Base-by-base conservation (phyloP, 2,329 filamentous ascomycete species). In the Neofusicoccum laricinum region DNA sequence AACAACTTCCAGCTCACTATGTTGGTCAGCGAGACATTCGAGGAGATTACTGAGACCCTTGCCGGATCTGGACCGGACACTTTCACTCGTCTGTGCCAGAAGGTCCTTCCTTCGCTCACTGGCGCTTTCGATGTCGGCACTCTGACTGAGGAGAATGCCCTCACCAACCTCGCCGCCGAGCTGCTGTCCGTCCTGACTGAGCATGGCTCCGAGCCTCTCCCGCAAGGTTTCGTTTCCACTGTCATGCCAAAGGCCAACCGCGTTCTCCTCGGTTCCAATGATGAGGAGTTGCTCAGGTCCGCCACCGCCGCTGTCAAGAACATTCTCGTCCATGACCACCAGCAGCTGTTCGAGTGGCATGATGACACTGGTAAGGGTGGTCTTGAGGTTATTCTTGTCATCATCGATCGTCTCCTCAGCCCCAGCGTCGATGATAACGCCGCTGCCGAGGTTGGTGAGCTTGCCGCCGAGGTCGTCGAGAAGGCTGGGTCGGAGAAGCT, bases 401-500 rank as follows among this genome's bases (percentile, higher is more conserved):
- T 99, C 70, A 92, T 99, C 67, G 95, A 97, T 75, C 91, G 94
- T 53, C 85, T 99, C 4, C 85, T 99, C 34, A 89, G 91, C 2
- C 90, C 91, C 1, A 79, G 85, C 1, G 89, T 98, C n/a, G 91
- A 96, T 71, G 95, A 99, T 72, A 92, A 94, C 71, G 91, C 93
- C 17, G 95, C 94, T 4, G 92, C 93, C n/a, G 94, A 99, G 79
- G 93, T 99, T 48, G 95, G 95, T 69, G 92, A 93, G 15, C 86
- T 99, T 68, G 95, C 95, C 4, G 94, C 94, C 1, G 93, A 97
- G 77, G 83, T 99, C 32, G 95, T 99, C 0, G 94, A 98, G 78
- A 97, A 95, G 78, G 95, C 94, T 59, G 95, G 95, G 11, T 89
- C 93, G 41, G 93, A 97, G 74, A 88, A 91, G 63, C 87, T 99